Percentiles rank a stretch among this genome's conserved stretches.
phyloP scores from a whole-genome alignment of 495 filamentous ascomycete species.

The Xanthoparmelia taractica region DNA sequence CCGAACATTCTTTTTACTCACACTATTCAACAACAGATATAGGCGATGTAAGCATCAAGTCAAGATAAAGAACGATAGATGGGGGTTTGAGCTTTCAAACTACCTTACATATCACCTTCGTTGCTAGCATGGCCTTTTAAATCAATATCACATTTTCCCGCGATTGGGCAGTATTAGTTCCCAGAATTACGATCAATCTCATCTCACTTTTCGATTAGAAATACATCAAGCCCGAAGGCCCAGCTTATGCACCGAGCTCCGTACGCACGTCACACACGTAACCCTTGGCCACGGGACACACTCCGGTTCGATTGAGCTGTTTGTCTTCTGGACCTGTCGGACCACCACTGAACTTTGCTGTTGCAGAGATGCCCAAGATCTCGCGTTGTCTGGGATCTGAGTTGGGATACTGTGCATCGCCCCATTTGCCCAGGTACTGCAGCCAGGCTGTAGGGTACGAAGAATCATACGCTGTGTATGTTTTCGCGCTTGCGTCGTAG shows the following conservation, averaged over 20 bases:
- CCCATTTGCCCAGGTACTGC: constrained; percentile 49
- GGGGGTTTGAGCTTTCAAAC: too few species aligned
- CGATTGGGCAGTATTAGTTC: too few species aligned
- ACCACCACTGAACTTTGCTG: constrained; percentile 43
- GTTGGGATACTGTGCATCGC: constrained; percentile 47
- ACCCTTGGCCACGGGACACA: constrained; percentile 33
- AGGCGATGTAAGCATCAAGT: too few species aligned
- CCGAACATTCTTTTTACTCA: too few species aligned
- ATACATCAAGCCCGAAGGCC: neutral
- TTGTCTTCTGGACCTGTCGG: constrained; percentile 52
- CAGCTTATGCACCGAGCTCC: neutral
- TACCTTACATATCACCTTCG: too few species aligned
- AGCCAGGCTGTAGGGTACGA: constrained; percentile 44
- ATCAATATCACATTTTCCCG: too few species aligned
- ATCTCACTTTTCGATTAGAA: too few species aligned
- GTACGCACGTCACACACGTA: constrained; percentile 20
- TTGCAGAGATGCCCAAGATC: constrained; percentile 37
- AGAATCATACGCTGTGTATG: constrained; percentile 38
- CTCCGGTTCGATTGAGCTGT: constrained; percentile 37
- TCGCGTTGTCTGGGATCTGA: constrained; percentile 38
- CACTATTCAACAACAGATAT: too few species aligned
- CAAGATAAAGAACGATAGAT: too few species aligned
- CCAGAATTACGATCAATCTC: too few species aligned
- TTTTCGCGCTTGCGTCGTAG: constrained; percentile 34
- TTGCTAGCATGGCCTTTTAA: too few species aligned